A percentile compares a stretch with the other conserved stretches of the same genome.
Conservation (phyloP, 306 rosid species). For the Sindora glabra region DNA sequence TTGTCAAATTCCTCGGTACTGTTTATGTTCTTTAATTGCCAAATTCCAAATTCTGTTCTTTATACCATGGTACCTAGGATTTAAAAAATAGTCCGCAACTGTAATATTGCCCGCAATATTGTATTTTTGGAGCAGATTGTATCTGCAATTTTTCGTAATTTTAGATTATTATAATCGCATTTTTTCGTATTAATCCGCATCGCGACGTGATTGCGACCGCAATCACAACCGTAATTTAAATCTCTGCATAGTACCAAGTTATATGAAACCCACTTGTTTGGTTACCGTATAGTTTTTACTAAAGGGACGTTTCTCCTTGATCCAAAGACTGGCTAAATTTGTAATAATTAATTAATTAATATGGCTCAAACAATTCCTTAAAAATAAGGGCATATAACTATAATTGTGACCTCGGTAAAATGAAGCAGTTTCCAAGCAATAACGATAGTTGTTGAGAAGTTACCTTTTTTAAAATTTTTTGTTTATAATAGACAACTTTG, state of each 20-base stretch:
- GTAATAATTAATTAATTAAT: not conserved
- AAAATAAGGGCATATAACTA: not conserved
- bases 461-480: not conserved
- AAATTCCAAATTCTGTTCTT: not conserved
- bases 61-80: slow-evolving; percentile 20
- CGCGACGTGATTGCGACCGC: too few relatives aligned
- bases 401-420: slow-evolving; percentile 16
- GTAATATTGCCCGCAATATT: too few relatives aligned
- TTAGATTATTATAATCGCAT: too few relatives aligned
- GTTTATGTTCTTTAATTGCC: too few relatives aligned
- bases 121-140: too few relatives aligned
- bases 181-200: too few relatives aligned
- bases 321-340: slow-evolving; percentile 25
- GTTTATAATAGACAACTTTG: not conserved
- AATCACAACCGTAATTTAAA: too few relatives aligned
- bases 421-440: slow-evolving; percentile 32
- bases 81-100: too few relatives aligned
- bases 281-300: slow-evolving; percentile 51
- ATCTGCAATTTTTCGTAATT: too few relatives aligned
- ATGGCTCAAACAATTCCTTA: too few relatives aligned
- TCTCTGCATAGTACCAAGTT: too few relatives aligned
- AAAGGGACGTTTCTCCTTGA: slow-evolving; percentile 65
- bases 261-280: slow-evolving; percentile 32
- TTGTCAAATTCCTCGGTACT: slow-evolving; percentile 22
- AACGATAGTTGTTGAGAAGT: slow-evolving; percentile 21